These are phyloP conservation scores for Acanthamoeba royreba DNA, from an alignment of 208 protist genomes.

Conservation along the genomic window DNA sequence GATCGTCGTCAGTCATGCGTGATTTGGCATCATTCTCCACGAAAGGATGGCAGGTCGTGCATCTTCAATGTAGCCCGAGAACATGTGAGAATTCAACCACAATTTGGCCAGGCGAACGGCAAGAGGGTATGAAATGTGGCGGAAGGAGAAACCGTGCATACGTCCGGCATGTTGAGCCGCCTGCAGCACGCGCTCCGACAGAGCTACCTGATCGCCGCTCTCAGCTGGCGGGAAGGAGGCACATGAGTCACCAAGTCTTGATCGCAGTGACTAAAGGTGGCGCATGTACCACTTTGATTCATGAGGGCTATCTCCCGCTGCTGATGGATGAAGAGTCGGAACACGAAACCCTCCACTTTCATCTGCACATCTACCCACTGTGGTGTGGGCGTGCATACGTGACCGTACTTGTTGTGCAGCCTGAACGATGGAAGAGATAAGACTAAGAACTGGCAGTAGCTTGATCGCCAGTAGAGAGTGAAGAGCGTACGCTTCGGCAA, in stretches of 20 bases:
- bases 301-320: background rate
- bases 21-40: too few species aligned
- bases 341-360: constrained; percentile 11
- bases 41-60: background rate
- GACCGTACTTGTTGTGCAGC: background rate
- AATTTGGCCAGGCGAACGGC: background rate
- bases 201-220: background rate
- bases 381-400: background rate
- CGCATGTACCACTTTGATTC: background rate
- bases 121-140: background rate
- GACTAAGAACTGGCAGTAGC: too few species aligned
- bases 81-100: constrained; percentile 22
- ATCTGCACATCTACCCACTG: background rate
- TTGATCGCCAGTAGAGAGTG: too few species aligned
- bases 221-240: too few species aligned
- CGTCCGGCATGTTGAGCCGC: background rate
- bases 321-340: constrained; percentile 27
- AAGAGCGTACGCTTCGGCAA: background rate
- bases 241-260: too few species aligned
- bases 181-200: background rate
- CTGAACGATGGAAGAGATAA: background rate
- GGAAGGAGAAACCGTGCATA: constrained; percentile 3
- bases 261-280: too few species aligned
- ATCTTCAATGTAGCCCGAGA: background rate
- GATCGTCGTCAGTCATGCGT: background rate